phyloP scores from a whole-genome alignment of 805 yeast species.

The Aciculoconidium aculeatum region DNA sequence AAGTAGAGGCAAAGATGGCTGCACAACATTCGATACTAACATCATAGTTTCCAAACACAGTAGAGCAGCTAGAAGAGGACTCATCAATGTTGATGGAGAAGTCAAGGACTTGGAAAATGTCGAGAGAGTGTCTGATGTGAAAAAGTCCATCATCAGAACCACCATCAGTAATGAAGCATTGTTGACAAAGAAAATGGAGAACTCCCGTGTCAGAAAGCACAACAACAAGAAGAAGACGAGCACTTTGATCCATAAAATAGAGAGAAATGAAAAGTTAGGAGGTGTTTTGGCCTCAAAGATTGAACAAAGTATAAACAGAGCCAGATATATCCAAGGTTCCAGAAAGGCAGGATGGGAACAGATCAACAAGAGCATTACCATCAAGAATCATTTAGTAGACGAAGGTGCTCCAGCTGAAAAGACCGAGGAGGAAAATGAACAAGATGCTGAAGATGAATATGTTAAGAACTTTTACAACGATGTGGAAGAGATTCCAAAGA shows the following conservation, averaged over 20 bases:
- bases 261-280: constrained; percentile 45
- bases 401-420: constrained; percentile 8
- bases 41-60: constrained; percentile 58
- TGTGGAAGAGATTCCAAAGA: constrained; percentile 7
- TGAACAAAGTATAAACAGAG: constrained; percentile 57
- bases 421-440: constrained; percentile 21
- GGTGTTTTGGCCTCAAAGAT: constrained; percentile 59
- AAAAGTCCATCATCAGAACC: constrained; percentile 61
- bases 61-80: constrained; percentile 74
- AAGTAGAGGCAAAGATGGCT: constrained; percentile 12
- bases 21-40: constrained; percentile 13
- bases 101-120: constrained; percentile 45
- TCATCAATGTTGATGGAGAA: constrained; percentile 37
- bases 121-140: constrained; percentile 53
- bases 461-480: constrained; percentile 25
- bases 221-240: constrained; percentile 29
- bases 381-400: constrained; percentile 11
- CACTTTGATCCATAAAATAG: constrained; percentile 31
- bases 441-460: constrained; percentile 31
- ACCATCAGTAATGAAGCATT: constrained; percentile 61
- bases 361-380: constrained; percentile 47
- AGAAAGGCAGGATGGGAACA: constrained; percentile 72
- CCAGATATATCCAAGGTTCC: constrained; percentile 53
- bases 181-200: constrained; percentile 50
- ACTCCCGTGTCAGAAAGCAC: constrained; percentile 23